A percentile compares a stretch with the other conserved stretches of the same genome.
phyloP scores from a whole-genome alignment of 2,329 filamentous ascomycete genomes.

The Fusarium pseudocircinatum region DNA sequence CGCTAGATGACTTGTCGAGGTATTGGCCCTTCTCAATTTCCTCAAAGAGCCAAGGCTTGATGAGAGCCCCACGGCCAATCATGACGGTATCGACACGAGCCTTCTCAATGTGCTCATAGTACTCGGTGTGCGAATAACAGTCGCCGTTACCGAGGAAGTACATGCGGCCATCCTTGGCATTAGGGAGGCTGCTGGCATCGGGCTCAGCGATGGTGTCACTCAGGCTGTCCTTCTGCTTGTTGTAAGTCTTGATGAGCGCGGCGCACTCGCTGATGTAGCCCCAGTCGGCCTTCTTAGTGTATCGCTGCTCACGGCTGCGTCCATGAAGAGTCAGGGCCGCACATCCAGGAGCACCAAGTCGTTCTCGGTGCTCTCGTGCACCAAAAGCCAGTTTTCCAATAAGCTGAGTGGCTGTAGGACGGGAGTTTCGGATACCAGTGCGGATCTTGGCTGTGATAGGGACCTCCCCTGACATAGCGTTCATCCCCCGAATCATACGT shows the following conservation, averaged over 20 bases:
- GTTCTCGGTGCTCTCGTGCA: conserved; percentile 73
- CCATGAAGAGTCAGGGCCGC: conserved; percentile 97
- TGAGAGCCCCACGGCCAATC: conserved; percentile 93
- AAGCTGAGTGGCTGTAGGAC: conserved; percentile 82
- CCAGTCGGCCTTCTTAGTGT: conserved; percentile 94
- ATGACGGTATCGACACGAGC: conserved; percentile 92
- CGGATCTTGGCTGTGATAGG: conserved; percentile 96
- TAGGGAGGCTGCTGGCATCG: conserved; percentile 77
- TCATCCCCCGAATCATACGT: conserved; percentile 97
- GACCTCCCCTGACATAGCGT: conserved; percentile 86
- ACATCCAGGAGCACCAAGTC: conserved; percentile 81
- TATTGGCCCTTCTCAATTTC: conserved; percentile 94
- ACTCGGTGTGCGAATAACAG: conserved; percentile 92
- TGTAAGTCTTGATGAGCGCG: conserved; percentile 82
- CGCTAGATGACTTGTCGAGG: conserved; percentile 90
- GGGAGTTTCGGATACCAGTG: conserved; percentile 84
- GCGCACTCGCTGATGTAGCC: conserved; percentile 91
- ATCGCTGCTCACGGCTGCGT: conserved; percentile 91
- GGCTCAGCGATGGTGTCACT: conserved; percentile 82
- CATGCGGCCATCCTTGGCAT: conserved; percentile 72
- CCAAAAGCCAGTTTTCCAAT: conserved; percentile 87
- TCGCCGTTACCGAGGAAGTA: conserved; percentile 98
- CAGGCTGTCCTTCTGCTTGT: conserved; percentile 70
- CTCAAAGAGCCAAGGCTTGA: conserved; percentile 99
- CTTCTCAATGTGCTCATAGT: conserved; percentile 79